Evolutionary conservation across 1,139 yeast species (phyloP).

Genomic region (Pichiaceae sp.): DNA sequence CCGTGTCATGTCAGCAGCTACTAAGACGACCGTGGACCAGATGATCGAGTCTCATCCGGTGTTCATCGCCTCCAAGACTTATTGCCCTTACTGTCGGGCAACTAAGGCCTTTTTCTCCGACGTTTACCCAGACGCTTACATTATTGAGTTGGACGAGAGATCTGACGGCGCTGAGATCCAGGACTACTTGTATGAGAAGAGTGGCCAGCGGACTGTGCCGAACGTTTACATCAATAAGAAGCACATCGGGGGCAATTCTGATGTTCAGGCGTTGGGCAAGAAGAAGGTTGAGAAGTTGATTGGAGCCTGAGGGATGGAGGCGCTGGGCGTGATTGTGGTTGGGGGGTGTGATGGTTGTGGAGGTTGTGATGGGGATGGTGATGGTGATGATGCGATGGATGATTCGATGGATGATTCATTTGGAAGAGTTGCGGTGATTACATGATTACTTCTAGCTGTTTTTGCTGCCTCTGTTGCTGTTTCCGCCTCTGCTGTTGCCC

Average conservation of each 20-base stretch:
- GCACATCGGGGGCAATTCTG: constrained; percentile 94
- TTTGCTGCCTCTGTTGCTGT: no score
- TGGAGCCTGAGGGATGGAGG: no score
- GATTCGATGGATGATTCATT: no score
- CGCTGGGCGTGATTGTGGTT: no score
- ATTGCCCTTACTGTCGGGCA: constrained; percentile 67
- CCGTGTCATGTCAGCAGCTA: constrained; percentile 41
- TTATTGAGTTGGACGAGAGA: constrained; percentile 56
- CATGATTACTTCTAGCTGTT: no score
- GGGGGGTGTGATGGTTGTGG: no score
- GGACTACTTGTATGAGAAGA: constrained; percentile 62
- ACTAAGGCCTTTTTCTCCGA: constrained; percentile 50
- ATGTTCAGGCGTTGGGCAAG: constrained; percentile 45
- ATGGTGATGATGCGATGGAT: no score
- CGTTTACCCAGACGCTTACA: constrained; percentile 44
- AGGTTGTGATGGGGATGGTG: not conserved
- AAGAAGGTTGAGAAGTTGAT: constrained; percentile 7
- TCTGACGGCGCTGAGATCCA: constrained; percentile 65
- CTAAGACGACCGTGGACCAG: constrained; percentile 48
- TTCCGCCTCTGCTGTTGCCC: no score
- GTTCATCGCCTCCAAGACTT: constrained; percentile 77
- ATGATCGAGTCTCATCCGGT: constrained; percentile 61
- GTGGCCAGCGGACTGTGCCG: constrained; percentile 93
- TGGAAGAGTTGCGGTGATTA: no score
- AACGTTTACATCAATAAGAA: constrained; percentile 82